Evolutionary conservation across 2,329 filamentous ascomycete genomes (phyloP), one percentile per base, ranked within the genome.

Genomic region (Cladosporium velox): DNA sequence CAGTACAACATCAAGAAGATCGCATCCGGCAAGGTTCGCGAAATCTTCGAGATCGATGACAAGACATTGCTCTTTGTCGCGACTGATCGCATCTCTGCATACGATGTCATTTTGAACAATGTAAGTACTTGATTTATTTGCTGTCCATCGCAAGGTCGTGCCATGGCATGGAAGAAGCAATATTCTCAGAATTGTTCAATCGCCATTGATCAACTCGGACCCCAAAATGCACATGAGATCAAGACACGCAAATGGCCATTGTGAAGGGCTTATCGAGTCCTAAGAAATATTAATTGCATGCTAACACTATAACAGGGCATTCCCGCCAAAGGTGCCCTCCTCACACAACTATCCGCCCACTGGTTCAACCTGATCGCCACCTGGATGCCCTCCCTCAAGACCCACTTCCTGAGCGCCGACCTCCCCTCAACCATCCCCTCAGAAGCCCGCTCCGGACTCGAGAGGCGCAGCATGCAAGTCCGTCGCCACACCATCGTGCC

Each of bases 81-180:
- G 28, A 91, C 91, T 15, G 93, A 97, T 81, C 90, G 95, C 71
- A 95, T 97, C 77, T 97, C 92, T 28, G 95, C 95, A 65, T 98
- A 94, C 83, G 94, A 98, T 85, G 92, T 96, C 72, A 88, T 96
- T 72, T 88, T 96, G 84, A 82, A 86, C 73, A 97, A 95, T 80
- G 88, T 89, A 77, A 74, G 79, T 70, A 5, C 8, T 52, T 73
- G 4, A 1, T 32, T 34, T 10, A 4, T 14, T 5, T 30, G n/a
- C 3, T 2, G 2, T 30, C 26, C 11, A 18, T n/a, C 26, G 41
- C 41, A 10, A 21, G 21, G 7, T 32, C 11, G 4, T 8, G 1
- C 51, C n/a, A 28, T 44, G 32, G 18, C 51, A 7, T 28, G 21
- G 28, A 8, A 49, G 49, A 57, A 59, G 18, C 44, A 65, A 4